Evolutionary conservation across 1,284 basidiomycete genomes (phyloP).

Genomic region (Kalmanozyma brasiliensis): DNA sequence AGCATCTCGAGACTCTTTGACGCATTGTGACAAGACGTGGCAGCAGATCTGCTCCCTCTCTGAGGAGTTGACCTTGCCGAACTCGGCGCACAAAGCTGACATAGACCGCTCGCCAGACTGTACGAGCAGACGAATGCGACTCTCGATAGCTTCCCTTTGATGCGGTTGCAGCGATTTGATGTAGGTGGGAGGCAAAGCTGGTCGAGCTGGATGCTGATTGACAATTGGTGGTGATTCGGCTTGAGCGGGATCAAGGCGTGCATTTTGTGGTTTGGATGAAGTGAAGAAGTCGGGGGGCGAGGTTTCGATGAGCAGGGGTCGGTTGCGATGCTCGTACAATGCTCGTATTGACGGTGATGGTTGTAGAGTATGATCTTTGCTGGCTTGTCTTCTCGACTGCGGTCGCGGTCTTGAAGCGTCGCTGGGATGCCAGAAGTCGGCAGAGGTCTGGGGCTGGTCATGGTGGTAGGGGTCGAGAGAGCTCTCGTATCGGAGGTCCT

Average conservation of each 20-base stretch:
- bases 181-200: conserved; percentile 7
- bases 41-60: conserved; percentile 28
- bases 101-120: conserved; percentile 36
- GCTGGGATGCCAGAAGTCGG: conserved; percentile 16
- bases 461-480: conserved; percentile 21
- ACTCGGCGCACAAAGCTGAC: conserved; percentile 14
- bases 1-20: conserved; percentile 6
- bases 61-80: not conserved
- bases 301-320: not conserved
- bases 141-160: conserved; percentile 4
- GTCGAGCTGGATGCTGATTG: not conserved
- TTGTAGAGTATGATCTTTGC: not conserved
- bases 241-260: not conserved
- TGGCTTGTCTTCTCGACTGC: not conserved
- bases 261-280: conserved; percentile 5
- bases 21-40: conserved; percentile 19
- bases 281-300: conserved; percentile 34
- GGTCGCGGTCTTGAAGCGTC: not conserved
- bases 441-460: not conserved
- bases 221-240: not conserved
- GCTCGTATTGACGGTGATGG: conserved; percentile 4
- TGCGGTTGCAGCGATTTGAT: conserved; percentile 15
- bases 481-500: conserved; percentile 22
- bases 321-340: not conserved
- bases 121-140: conserved; percentile 9